phyloP scores from a whole-genome alignment of 805 yeast species.

The Metschnikowia continentalis region DNA sequence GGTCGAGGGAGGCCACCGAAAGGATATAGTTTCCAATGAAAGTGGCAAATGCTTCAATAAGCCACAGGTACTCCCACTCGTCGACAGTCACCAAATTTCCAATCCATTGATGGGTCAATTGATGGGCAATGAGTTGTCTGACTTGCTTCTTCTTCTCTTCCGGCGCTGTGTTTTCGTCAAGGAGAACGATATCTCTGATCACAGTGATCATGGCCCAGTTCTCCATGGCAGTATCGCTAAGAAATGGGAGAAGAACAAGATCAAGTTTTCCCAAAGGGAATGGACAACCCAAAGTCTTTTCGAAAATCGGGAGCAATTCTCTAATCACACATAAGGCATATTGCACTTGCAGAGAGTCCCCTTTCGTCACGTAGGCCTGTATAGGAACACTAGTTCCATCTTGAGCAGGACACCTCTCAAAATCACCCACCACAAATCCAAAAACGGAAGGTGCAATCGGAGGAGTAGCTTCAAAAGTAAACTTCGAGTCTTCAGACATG shows the following conservation, averaged over 20 bases:
- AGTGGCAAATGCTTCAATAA: constrained; percentile 77
- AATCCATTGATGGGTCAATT: constrained; percentile 76
- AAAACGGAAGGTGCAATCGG: constrained; percentile 60
- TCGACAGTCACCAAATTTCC: constrained; percentile 68
- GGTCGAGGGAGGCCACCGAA: constrained; percentile 9
- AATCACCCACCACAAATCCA: constrained; percentile 66
- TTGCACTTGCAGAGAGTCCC: constrained; percentile 44
- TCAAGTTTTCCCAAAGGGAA: constrained; percentile 67
- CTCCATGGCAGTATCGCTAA: constrained; percentile 78
- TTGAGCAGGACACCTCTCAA: constrained; percentile 32
- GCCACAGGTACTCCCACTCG: constrained; percentile 66
- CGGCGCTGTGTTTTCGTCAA: constrained; percentile 22
- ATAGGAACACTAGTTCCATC: constrained; percentile 39
- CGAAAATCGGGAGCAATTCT: constrained; percentile 46
- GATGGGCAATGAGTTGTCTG: constrained; percentile 63
- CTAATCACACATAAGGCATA: constrained; percentile 49
- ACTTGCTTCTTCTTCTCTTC: constrained; percentile 28
- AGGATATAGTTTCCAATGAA: constrained; percentile 55
- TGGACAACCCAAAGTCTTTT: constrained; percentile 35
- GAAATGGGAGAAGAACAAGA: constrained; percentile 62
- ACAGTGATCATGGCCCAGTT: constrained; percentile 69
- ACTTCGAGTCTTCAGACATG: constrained; percentile 25
- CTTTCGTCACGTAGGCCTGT: constrained; percentile 52
- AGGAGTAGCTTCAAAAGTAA: constrained; percentile 51
- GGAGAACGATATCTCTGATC: constrained; percentile 44